Base-by-base conservation (phyloP, 2,329 filamentous ascomycete species). In the Canariomyces notabilis region DNA sequence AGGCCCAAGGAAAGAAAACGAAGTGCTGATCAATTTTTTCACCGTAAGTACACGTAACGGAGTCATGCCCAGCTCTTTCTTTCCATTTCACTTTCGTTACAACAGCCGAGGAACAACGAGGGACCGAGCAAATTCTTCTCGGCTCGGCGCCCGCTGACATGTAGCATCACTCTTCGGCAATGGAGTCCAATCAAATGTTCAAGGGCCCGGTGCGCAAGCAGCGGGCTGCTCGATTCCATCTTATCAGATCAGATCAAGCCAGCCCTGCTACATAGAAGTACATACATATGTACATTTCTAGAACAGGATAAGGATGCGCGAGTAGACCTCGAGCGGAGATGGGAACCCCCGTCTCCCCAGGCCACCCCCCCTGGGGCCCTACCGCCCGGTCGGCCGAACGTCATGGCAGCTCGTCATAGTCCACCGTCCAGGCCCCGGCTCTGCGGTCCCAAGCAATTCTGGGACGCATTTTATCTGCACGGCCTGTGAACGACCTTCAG, bases 181-280 rank as follows among this genome's bases (percentile, higher is more conserved):
- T n/a, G n/a, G n/a, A n/a, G n/a, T n/a, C n/a, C n/a, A n/a, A n/a
- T n/a, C n/a, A n/a, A n/a, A n/a, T n/a, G n/a, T n/a, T n/a, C n/a
- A n/a, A n/a, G n/a, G n/a, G n/a, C n/a, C n/a, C n/a, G n/a, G n/a
- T n/a, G n/a, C n/a, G n/a, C n/a, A n/a, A n/a, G n/a, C n/a, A n/a
- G n/a, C n/a, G n/a, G n/a, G n/a, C n/a, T 49, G 47, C 19, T n/a
- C 35, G 42, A 41, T 48, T 46, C n/a, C 42, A 55, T 53, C 52
- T 55, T 43, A 55, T 53, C 50, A 53, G 51, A 55, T 55, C 44
- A 52, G 41, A 53, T 51, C 41, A 37, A 37, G 31, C 9, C 16
- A 37, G 21, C 37, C 38, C 32, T 19, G 44, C 29, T 21, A 37
- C 31, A 21, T 33, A 18, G 41, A 20, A 29, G n/a, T n/a, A n/a